phyloP scores from a whole-genome alignment of 2,329 filamentous ascomycete species.

The Plenodomus lindquistii region DNA sequence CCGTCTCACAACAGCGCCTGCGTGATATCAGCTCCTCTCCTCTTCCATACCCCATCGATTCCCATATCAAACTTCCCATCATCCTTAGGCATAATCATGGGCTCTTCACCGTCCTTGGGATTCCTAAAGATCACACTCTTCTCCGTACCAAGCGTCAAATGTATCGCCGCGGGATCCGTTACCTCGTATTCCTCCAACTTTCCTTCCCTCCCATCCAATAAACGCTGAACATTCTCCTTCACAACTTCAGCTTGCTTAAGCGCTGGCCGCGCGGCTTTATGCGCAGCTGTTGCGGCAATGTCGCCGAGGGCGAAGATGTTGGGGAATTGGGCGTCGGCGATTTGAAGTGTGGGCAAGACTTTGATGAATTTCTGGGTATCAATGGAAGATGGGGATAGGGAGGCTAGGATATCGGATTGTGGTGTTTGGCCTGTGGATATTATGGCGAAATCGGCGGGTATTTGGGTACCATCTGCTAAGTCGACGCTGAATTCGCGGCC shows the following conservation, averaged over 20 bases:
- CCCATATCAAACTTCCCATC: conserved; percentile 15
- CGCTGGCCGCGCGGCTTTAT: conserved; percentile 60
- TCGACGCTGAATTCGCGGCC: conserved; percentile 4
- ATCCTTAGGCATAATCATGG: conserved; percentile 8
- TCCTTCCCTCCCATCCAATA: background rate
- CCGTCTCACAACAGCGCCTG: too few species aligned
- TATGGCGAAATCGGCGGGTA: conserved; percentile 44
- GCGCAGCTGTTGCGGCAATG: conserved; percentile 58
- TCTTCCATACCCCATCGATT: conserved; percentile 9
- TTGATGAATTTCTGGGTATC: conserved; percentile 53
- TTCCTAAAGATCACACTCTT: conserved; percentile 13
- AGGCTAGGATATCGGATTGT: conserved; percentile 54
- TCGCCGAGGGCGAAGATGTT: conserved; percentile 68
- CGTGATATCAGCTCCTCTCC: conserved; percentile 9
- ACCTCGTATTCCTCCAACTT: conserved; percentile 3
- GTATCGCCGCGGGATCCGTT: conserved; percentile 11
- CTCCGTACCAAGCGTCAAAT: conserved; percentile 9
- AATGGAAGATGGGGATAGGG: conserved; percentile 51
- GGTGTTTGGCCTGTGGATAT: conserved; percentile 64
- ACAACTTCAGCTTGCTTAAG: conserved; percentile 54
- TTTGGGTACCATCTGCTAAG: background rate
- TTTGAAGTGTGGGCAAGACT: conserved; percentile 61
- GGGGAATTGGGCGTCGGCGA: conserved; percentile 49
- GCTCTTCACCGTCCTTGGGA: conserved; percentile 4
- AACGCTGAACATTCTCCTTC: background rate